Percentiles rank a stretch among this genome's conserved stretches.
phyloP scores from a whole-genome alignment of 169 alveolate species.

The Plasmodium cynomolgi region DNA sequence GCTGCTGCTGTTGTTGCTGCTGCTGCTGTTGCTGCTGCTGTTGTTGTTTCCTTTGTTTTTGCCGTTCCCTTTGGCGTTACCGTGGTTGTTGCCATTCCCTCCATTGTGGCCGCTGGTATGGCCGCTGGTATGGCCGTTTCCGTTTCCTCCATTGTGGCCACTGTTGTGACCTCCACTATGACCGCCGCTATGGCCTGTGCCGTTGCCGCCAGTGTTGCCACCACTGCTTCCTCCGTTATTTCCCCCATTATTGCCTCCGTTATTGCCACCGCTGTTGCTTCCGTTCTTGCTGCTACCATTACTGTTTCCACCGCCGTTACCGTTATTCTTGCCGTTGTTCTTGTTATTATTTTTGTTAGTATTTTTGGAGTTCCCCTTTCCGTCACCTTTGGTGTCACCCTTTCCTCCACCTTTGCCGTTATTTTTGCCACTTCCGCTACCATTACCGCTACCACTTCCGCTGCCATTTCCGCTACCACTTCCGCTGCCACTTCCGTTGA shows the following conservation, averaged over 20 bases:
- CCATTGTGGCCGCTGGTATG: neutral
- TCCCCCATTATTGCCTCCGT: slow-evolving; percentile 4
- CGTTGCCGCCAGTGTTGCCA: neutral
- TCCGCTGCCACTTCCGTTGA: neutral
- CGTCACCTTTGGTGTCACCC: neutral
- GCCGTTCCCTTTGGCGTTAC: neutral
- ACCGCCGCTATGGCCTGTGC: neutral
- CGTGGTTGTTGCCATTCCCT: neutral
- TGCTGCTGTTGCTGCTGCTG: neutral
- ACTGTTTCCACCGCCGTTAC: neutral
- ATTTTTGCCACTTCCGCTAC: neutral
- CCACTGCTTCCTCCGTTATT: neutral
- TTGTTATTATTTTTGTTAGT: slow-evolving; percentile 8
- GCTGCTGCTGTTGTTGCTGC: neutral
- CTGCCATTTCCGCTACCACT: neutral
- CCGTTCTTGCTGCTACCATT: neutral
- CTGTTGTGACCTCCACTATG: neutral
- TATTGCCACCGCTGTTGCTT: neutral
- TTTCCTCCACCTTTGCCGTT: neutral
- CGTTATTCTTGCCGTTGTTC: neutral
- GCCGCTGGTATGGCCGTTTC: neutral
- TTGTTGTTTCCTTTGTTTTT: neutral
- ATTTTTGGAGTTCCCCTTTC: neutral
- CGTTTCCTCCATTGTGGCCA: neutral
- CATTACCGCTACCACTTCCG: neutral